Evolutionary conservation across 345 rosid species (phyloP), one percentile per base, ranked within the genome.

Genomic region (Citrus inodora): DNA sequence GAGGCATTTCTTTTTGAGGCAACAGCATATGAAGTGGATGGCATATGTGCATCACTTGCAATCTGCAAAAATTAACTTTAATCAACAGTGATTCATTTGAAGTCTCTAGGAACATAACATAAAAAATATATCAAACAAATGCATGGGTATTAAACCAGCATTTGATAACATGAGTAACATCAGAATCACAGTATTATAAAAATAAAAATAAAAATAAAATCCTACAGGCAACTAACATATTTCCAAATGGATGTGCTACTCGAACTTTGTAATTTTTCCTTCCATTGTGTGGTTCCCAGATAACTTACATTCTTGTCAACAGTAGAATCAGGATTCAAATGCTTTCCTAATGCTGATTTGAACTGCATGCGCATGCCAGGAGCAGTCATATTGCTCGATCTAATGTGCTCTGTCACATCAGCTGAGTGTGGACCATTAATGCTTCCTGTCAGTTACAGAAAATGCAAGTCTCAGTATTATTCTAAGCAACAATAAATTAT

Each of bases 281-380:
- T 82, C 21, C 42, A 21, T 28, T 7, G 10, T 63, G 38, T 3
- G 27, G 30, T 14, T 35, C 9, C 19, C 30, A 30, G 33, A 71
- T 3, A 33, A 84, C 95, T 83, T 85, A 95, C 99, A 81, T 89
- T 89, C 80, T 89, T 93, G 79, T 88, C 95, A 80, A 76, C 65
- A 53, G 82, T 84, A 77, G 80, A 84, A 71, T 89, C 90, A 35
- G 87, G 83, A 68, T 80, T 88, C 76, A 79, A 51, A 76, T 83
- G 90, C 89, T 87, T 92, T 74, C 90, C 93, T 71, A 80, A 62
- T 38, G 88, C 40, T 21, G 92, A 77, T 81, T 86, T 93, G 77
- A 85, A 87, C 76, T 88, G 92, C 92, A 91, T 83, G 53, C 80
- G 92, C 33, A 83, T 79, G 66, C 86, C 87, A 77, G 90, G 82